Conservation (phyloP, 495 filamentous ascomycete genomes). For the Hypoxylon subgilvum region DNA sequence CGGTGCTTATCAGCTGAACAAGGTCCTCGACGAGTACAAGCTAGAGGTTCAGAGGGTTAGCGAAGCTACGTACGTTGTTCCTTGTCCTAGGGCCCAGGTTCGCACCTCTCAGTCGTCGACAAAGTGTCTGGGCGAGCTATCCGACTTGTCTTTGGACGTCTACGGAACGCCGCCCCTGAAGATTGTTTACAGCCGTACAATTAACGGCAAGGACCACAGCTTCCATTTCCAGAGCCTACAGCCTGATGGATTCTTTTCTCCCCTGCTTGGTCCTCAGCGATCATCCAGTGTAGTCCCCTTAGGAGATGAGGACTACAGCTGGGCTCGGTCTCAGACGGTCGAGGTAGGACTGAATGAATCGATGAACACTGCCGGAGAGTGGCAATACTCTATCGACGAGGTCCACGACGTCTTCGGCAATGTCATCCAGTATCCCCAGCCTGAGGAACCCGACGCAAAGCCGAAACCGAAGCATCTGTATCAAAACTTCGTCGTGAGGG, state of each 20-base stretch:
- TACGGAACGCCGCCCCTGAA: conserved; percentile 90
- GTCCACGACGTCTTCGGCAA: conserved; percentile 91
- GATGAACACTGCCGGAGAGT: conserved; percentile 73
- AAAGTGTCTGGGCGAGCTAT: conserved; percentile 81
- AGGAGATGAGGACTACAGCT: conserved; percentile 71
- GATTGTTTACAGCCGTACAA: conserved; percentile 84
- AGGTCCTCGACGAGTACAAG: conserved; percentile 89
- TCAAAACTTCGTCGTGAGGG: conserved; percentile 82
- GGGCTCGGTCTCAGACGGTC: conserved; percentile 78
- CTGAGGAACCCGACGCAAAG: conserved; percentile 67
- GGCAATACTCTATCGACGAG: conserved; percentile 89
- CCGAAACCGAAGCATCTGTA: conserved; percentile 67
- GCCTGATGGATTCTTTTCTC: conserved; percentile 82
- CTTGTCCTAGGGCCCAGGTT: conserved; percentile 79
- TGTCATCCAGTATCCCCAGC: conserved; percentile 75
- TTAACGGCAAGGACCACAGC: conserved; percentile 75
- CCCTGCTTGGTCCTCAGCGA: conserved; percentile 63
- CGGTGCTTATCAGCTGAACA: conserved; percentile 81
- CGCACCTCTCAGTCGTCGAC: conserved; percentile 66
- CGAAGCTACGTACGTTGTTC: conserved; percentile 79
- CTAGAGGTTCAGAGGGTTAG: conserved; percentile 80
- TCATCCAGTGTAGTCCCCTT: conserved; percentile 60
- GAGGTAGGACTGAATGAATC: conserved; percentile 86
- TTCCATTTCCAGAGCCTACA: conserved; percentile 89
- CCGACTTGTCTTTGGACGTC: conserved; percentile 79